Evolutionary conservation across 345 rosid species (phyloP).

Genomic region (Murraya koenigii): DNA sequence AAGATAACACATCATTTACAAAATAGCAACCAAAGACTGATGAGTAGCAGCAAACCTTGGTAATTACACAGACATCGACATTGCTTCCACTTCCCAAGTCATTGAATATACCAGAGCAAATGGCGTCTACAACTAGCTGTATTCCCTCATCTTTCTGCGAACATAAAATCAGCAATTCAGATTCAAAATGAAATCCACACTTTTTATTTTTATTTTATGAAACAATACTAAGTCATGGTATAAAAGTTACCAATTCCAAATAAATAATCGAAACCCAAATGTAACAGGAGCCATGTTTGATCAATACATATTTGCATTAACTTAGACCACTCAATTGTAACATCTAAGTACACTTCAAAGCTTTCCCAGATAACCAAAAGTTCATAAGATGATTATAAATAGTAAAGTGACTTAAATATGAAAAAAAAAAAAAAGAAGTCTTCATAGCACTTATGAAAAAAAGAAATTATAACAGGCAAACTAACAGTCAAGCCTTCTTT

Average conservation of each 20-base stretch:
- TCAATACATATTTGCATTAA: background rate
- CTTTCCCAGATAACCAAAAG: background rate
- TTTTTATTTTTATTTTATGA: no score
- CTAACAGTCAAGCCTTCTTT: slow-evolving; percentile 81
- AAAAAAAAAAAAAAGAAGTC: background rate
- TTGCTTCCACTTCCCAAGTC: slow-evolving; percentile 93
- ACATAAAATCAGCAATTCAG: background rate
- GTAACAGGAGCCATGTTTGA: background rate
- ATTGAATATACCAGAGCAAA: slow-evolving; percentile 77
- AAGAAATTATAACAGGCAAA: background rate
- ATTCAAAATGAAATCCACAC: background rate
- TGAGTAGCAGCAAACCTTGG: slow-evolving; percentile 49
- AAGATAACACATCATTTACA: background rate
- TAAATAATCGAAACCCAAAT: background rate
- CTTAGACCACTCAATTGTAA: background rate
- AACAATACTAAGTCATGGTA: background rate
- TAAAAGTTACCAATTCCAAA: background rate
- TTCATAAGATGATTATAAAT: background rate
- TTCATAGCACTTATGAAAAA: background rate
- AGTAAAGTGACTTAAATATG: background rate
- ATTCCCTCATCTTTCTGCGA: slow-evolving; percentile 77
- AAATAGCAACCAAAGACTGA: slow-evolving; percentile 5
- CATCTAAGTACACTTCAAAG: background rate
- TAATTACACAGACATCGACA: slow-evolving; percentile 84
- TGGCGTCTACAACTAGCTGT: slow-evolving; percentile 62